These are phyloP conservation scores for Trichomonas vaginalis DNA, from an alignment of 208 protist species.

Conservation along the genomic window DNA sequence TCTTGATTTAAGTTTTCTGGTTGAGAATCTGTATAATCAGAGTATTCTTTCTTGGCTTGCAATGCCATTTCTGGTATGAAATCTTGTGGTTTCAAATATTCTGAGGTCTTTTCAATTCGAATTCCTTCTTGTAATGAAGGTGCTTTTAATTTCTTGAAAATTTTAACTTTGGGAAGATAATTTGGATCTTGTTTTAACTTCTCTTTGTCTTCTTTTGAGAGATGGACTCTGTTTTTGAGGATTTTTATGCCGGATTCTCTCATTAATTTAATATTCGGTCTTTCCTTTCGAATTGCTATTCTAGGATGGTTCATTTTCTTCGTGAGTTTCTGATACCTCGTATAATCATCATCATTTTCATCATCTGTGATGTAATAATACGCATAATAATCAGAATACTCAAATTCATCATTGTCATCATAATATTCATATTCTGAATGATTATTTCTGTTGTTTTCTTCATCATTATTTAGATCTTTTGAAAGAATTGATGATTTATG, in stretches of 20 bases:
- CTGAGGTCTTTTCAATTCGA: neutral
- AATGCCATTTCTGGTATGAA: neutral
- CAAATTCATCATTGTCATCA: neutral
- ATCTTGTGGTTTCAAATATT: neutral
- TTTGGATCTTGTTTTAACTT: neutral
- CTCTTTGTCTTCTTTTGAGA: neutral
- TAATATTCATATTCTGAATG: neutral
- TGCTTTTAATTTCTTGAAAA: neutral
- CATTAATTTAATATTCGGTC: neutral
- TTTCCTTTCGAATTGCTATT: neutral
- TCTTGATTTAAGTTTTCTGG: neutral
- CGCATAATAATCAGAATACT: neutral
- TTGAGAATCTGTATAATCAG: neutral
- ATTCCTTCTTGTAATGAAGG: neutral
- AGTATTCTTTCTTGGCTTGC: neutral
- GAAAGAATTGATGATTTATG: too few species aligned
- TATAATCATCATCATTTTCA: too few species aligned
- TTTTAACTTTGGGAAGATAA: neutral
- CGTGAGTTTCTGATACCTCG: too few species aligned
- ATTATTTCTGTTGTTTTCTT: neutral
- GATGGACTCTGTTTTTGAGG: neutral
- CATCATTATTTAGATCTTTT: too few species aligned
- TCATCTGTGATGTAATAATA: too few species aligned
- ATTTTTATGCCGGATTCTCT: neutral
- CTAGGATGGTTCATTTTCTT: too few species aligned